Evolutionary conservation across 257 asterid genomes (phyloP).

Genomic region (Vinca minor): DNA sequence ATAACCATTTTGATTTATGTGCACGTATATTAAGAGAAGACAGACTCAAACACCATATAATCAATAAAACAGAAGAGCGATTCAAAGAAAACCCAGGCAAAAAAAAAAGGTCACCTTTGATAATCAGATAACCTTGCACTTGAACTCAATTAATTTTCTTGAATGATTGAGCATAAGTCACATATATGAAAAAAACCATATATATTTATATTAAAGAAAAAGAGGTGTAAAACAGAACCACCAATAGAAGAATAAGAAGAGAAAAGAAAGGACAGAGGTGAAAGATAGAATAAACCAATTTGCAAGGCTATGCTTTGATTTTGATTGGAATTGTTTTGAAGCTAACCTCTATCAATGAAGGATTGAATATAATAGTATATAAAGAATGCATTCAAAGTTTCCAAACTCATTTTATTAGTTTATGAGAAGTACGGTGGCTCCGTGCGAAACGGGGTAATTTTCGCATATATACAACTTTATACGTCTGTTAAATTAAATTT

Average conservation of each 20-base stretch:
- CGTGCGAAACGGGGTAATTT: too few relatives aligned
- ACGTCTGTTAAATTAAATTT: too few relatives aligned
- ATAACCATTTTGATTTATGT: too few relatives aligned
- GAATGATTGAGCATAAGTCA: conserved; percentile 11
- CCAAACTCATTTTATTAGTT: too few relatives aligned
- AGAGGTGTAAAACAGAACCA: conserved; percentile 1
- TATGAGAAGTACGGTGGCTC: too few relatives aligned
- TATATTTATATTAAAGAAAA: not conserved
- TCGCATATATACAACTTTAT: too few relatives aligned
- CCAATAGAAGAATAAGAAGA: conserved; percentile 7
- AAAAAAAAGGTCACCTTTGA: conserved; percentile 13
- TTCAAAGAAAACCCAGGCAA: not conserved
- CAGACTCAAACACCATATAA: not conserved
- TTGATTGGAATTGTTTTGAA: too few relatives aligned
- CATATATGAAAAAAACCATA: not conserved
- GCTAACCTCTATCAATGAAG: too few relatives aligned
- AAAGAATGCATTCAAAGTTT: conserved; percentile 14
- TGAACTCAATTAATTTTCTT: conserved; percentile 6
- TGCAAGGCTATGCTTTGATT: conserved; percentile 6
- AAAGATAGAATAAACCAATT: conserved; percentile 7
- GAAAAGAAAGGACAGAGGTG: conserved; percentile 12
- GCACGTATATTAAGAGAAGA: too few relatives aligned
- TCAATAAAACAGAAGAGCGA: not conserved
- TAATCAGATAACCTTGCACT: conserved; percentile 11
- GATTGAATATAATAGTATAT: not conserved